A percentile compares a stretch with the other conserved stretches of the same genome.
These are phyloP conservation scores for Chrysopogon serrulatus DNA, from an alignment of 176 grass and related monocot genomes.

Conservation along the genomic window DNA sequence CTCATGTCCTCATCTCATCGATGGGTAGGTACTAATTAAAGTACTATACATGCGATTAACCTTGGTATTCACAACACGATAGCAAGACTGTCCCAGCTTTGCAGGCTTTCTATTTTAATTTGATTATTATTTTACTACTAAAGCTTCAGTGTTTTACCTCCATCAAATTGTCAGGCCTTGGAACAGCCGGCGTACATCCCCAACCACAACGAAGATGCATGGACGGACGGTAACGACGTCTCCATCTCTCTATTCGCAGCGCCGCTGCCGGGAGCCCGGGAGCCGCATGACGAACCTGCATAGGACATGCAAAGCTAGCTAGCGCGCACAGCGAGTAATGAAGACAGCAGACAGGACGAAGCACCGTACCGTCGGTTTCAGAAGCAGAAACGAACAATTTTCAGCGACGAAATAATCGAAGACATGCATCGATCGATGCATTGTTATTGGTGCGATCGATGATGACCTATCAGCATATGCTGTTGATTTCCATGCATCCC, in stretches of 20 bases:
- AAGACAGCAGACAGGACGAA: neutral
- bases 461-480: neutral
- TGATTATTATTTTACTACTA: neutral
- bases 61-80: neutral
- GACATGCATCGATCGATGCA: neutral
- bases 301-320: neutral
- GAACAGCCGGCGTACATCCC: neutral
- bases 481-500: neutral
- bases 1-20: too few relatives aligned
- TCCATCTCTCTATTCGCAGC: neutral
- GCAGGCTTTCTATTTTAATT: neutral
- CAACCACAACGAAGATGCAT: neutral
- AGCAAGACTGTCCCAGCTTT: neutral
- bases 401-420: neutral
- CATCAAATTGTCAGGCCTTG: neutral
- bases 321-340: neutral
- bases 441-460: neutral
- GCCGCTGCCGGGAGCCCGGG: neutral
- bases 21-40: neutral
- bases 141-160: neutral
- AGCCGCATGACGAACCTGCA: neutral
- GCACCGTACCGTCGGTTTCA: neutral
- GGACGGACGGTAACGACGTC: neutral
- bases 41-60: neutral
- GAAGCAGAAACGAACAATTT: neutral